These are phyloP conservation scores for Bruguiera parviflora DNA, from an alignment of 345 rosid species.

Conservation along the genomic window DNA sequence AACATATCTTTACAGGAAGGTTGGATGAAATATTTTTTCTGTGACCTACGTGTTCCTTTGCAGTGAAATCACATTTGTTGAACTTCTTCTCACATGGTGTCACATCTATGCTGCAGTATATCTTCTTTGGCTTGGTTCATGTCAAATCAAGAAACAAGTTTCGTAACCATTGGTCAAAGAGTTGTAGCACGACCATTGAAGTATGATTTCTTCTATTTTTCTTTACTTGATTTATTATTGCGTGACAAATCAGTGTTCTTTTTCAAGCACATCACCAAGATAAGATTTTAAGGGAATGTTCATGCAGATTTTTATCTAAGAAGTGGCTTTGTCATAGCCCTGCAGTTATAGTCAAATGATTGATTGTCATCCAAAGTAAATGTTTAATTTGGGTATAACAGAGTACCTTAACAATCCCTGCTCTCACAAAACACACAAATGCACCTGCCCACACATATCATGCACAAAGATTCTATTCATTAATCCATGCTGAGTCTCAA, in stretches of 20 bases:
- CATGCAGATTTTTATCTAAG: too few species aligned
- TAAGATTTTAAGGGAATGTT: background rate
- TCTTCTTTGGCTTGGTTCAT: conserved; percentile 99
- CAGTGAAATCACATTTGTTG: conserved; percentile 1
- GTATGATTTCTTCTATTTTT: conserved; percentile 38
- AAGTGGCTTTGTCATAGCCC: too few species aligned
- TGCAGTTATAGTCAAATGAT: too few species aligned
- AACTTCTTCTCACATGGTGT: conserved; percentile 17
- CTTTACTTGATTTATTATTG: background rate
- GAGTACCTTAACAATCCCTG: too few species aligned
- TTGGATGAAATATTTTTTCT: conserved; percentile 19
- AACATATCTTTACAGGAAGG: conserved; percentile 99
- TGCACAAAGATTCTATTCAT: too few species aligned
- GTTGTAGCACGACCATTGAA: conserved; percentile 94
- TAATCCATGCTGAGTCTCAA: too few species aligned
- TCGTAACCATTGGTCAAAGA: conserved; percentile 95
- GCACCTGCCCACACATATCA: too few species aligned
- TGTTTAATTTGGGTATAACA: too few species aligned
- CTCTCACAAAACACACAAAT: too few species aligned
- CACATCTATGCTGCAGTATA: conserved; percentile 52
- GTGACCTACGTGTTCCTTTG: conserved; percentile 1
- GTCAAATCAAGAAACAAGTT: conserved; percentile 98
- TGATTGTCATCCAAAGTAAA: too few species aligned
- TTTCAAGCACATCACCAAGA: background rate
- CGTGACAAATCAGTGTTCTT: background rate